Conservation (phyloP, 345 rosid genomes). For the Bretschneidera sinensis region DNA sequence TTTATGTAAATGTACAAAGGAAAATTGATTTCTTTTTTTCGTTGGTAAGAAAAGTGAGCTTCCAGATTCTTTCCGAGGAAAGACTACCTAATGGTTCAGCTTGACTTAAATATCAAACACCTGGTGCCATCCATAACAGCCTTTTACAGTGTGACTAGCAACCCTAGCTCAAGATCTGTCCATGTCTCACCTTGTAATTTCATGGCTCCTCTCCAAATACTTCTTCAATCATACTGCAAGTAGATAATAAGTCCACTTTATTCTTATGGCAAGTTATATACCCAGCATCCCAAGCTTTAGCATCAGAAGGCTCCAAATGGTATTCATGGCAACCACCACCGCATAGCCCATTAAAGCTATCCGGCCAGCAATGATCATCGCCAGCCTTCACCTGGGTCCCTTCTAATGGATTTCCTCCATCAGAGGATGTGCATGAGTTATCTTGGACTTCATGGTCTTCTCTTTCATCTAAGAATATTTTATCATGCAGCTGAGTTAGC, state of each 20-base stretch:
- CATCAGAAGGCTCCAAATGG: constrained; percentile 29
- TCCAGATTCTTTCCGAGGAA: neutral
- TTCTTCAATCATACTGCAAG: constrained; percentile 53
- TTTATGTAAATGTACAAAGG: constrained; percentile 2
- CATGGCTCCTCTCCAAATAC: constrained; percentile 47
- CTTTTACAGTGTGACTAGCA: no score
- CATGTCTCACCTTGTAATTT: constrained; percentile 25
- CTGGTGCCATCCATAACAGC: neutral
- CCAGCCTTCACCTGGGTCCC: constrained; percentile 15
- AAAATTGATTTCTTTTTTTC: constrained; percentile 10
- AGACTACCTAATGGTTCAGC: constrained; percentile 5
- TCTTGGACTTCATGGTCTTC: constrained; percentile 24
- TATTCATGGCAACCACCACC: constrained; percentile 22
- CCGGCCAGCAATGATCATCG: constrained; percentile 13
- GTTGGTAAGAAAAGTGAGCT: constrained; percentile 4
- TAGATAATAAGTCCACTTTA: constrained; percentile 39
- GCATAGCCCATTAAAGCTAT: constrained; percentile 16
- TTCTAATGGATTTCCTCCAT: constrained; percentile 10
- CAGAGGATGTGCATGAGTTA: constrained; percentile 38
- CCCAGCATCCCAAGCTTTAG: constrained; percentile 41
- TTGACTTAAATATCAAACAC: neutral
- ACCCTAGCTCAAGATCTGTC: constrained; percentile 13
- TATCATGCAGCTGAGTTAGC: constrained; percentile 11
- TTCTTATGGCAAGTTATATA: constrained; percentile 21
- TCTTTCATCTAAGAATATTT: constrained; percentile 7